Evolutionary conservation across 306 rosid species (phyloP).

Genomic region (Hippophae gyantsensis): DNA sequence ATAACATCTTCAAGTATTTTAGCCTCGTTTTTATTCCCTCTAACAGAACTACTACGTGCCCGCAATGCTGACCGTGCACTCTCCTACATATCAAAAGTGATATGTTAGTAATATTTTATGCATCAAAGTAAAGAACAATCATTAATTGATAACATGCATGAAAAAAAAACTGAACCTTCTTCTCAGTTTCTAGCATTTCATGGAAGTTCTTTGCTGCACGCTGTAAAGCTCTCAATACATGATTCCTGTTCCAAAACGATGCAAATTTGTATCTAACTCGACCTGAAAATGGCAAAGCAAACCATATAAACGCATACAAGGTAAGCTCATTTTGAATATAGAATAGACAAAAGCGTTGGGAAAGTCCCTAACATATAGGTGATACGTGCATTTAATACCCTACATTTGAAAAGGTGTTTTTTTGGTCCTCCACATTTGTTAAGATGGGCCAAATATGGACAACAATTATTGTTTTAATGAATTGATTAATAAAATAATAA

Average conservation of each 20-base stretch:
- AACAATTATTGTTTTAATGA: too few species aligned
- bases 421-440: too few species aligned
- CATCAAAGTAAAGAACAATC: neutral
- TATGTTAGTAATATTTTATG: too few species aligned
- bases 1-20: slow-evolving; percentile 45
- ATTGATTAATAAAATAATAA: too few species aligned
- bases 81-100: slow-evolving; percentile 44
- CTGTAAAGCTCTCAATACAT: slow-evolving; percentile 67
- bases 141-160: neutral
- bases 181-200: slow-evolving; percentile 80
- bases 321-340: too few species aligned
- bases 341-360: too few species aligned
- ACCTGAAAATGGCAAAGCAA: too few species aligned
- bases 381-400: too few species aligned
- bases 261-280: slow-evolving; percentile 94
- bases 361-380: too few species aligned
- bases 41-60: slow-evolving; percentile 92
- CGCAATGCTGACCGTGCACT: slow-evolving; percentile 83
- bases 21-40: slow-evolving; percentile 35
- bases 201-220: slow-evolving; percentile 59
- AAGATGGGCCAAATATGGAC: too few species aligned
- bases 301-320: too few species aligned
- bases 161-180: slow-evolving; percentile 47
- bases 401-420: too few species aligned
- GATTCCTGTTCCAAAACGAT: slow-evolving; percentile 99